These are phyloP conservation scores for Macrolepiota fuliginosa DNA, from an alignment of 768 basidiomycete species.

Conservation along the genomic window DNA sequence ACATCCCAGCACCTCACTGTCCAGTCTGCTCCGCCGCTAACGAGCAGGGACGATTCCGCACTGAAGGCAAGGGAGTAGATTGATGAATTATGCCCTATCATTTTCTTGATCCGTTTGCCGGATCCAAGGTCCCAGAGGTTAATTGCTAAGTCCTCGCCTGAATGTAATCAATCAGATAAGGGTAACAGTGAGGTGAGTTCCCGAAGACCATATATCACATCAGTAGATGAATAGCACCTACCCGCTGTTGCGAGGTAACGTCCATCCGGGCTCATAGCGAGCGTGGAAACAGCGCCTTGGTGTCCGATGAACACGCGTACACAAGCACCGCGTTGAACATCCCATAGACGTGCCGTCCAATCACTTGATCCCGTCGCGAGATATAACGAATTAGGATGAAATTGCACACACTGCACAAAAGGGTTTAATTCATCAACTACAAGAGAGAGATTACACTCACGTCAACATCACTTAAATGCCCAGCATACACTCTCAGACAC, in stretches of 20 bases:
- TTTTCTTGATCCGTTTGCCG: slow-evolving; percentile 93
- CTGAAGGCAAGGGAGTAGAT: slow-evolving; percentile 91
- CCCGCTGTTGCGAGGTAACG: slow-evolving; percentile 90
- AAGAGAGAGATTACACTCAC: slow-evolving; percentile 47
- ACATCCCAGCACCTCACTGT: slow-evolving; percentile 99
- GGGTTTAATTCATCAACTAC: slow-evolving; percentile 1
- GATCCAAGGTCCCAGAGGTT: slow-evolving; percentile 96
- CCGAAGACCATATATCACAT: background rate
- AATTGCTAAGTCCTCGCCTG: slow-evolving; percentile 89
- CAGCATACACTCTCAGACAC: slow-evolving; percentile 89
- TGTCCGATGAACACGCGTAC: slow-evolving; percentile 96
- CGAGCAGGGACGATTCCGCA: slow-evolving; percentile 85
- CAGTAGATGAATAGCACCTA: slow-evolving; percentile 21
- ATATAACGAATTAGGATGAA: slow-evolving; percentile 98
- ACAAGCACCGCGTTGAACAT: slow-evolving; percentile 93
- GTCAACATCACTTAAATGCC: slow-evolving; percentile 95
- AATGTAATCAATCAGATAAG: background rate
- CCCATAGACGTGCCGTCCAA: slow-evolving; percentile 95
- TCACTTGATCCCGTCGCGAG: slow-evolving; percentile 97
- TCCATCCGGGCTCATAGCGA: slow-evolving; percentile 93
- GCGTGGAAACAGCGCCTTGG: slow-evolving; percentile 79
- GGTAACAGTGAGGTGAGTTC: background rate
- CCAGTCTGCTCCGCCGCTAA: slow-evolving; percentile 92
- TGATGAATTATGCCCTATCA: slow-evolving; percentile 89
- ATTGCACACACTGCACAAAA: slow-evolving; percentile 74